phyloP scores from a whole-genome alignment of 2,329 filamentous ascomycete genomes.

The Colletotrichum camelliae region DNA sequence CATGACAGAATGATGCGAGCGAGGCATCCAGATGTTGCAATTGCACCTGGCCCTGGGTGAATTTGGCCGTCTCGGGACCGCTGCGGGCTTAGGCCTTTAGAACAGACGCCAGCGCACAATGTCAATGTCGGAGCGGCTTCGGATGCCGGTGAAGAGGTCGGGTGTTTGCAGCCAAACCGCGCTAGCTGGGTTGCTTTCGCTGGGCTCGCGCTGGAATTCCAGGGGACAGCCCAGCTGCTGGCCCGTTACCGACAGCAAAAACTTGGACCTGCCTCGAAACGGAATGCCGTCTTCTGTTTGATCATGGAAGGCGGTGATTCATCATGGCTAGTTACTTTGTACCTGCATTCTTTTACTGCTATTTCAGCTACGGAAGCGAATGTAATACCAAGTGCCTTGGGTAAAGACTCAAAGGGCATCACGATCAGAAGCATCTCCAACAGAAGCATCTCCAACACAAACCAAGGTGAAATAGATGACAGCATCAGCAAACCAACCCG shows the following conservation, averaged over 20 bases:
- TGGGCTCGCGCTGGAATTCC: neutral
- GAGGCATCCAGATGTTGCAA: conserved; percentile 6
- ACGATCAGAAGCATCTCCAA: too few relatives aligned
- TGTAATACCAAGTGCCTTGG: neutral
- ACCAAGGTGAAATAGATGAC: neutral
- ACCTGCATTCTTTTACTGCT: neutral
- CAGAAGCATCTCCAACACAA: neutral
- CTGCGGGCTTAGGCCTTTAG: neutral
- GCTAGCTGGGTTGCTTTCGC: neutral
- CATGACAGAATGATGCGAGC: neutral
- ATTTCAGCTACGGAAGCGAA: neutral
- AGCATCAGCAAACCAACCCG: neutral
- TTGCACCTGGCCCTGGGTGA: neutral
- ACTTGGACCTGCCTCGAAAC: neutral
- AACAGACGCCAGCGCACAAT: neutral
- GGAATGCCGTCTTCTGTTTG: neutral
- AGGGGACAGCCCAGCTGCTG: neutral
- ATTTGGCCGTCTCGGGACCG: conserved; percentile 18
- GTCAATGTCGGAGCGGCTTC: neutral
- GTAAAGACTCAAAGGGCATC: neutral
- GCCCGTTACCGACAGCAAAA: neutral
- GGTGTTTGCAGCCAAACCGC: neutral
- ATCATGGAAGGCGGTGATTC: neutral
- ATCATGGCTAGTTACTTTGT: neutral
- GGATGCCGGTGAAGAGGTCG: neutral